Percentiles rank a stretch among this genome's conserved stretches.
Evolutionary conservation across 352 stramenopile genomes (phyloP).

Genomic region (Blastocystis hominis): DNA sequence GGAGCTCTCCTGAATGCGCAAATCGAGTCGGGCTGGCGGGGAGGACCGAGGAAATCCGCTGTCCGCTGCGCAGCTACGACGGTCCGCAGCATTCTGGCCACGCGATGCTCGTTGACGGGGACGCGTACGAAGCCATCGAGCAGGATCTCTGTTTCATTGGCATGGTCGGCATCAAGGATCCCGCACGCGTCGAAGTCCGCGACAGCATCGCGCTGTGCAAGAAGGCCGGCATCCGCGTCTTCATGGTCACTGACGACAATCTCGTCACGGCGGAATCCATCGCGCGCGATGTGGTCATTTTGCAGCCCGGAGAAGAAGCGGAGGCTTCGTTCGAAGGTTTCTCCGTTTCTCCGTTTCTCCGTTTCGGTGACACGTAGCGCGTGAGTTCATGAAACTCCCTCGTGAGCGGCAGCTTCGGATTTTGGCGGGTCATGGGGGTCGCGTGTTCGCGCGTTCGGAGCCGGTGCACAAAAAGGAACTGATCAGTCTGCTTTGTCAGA

Average conservation of each 20-base stretch:
- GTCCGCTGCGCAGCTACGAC: constrained; percentile 1
- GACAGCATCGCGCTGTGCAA: no score
- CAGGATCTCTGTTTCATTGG: constrained; percentile 89
- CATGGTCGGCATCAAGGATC: no score
- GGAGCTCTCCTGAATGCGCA: constrained; percentile 89
- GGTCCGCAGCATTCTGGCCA: background rate
- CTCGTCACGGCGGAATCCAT: constrained; percentile 66
- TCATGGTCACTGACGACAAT: constrained; percentile 99
- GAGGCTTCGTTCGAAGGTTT: no score
- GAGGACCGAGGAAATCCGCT: constrained; percentile 66
- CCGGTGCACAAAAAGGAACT: constrained; percentile 91
- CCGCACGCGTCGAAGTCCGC: no score
- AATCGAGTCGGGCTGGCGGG: constrained; percentile 96
- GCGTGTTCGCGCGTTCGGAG: constrained; percentile 89
- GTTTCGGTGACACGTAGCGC: no score
- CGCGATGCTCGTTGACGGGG: background rate
- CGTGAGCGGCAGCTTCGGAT: no score
- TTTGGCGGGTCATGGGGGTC: no score
- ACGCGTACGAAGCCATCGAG: constrained; percentile 70
- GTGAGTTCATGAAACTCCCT: no score
- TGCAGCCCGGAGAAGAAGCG: no score
- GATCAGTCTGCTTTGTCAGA: constrained; percentile 79
- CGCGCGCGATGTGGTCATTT: no score
- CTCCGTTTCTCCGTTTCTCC: no score
- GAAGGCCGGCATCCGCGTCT: no score